A percentile compares a stretch with the other conserved stretches of the same genome.
Evolutionary conservation across 2,329 filamentous ascomycete species (phyloP).

Genomic region (Plenodomus tracheiphilus): DNA sequence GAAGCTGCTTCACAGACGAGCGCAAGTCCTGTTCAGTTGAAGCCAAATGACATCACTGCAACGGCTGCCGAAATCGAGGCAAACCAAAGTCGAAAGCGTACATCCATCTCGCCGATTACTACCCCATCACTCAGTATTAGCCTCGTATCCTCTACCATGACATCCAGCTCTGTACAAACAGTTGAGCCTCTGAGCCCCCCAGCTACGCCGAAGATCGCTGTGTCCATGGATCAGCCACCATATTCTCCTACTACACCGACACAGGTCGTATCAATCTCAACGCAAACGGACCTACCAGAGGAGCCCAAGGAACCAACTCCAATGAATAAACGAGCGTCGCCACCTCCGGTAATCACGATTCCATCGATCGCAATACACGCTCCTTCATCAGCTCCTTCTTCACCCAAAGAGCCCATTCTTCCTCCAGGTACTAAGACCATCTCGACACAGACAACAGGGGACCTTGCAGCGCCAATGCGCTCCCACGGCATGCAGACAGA

Average conservation of each 20-base stretch:
- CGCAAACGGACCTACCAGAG: constrained; percentile 58
- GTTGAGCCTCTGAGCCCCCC: constrained; percentile 66
- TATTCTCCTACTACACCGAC: constrained; percentile 37
- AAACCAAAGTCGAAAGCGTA: constrained; percentile 73
- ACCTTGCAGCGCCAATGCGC: constrained; percentile 51
- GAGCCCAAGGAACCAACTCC: constrained; percentile 34
- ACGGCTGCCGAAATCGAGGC: constrained; percentile 62
- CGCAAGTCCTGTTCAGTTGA: constrained; percentile 22
- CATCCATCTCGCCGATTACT: constrained; percentile 46
- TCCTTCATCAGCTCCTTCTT: constrained; percentile 76
- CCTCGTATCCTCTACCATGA: constrained; percentile 53
- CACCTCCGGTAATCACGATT: constrained; percentile 57
- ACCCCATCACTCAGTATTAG: constrained; percentile 14
- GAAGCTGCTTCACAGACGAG: constrained; percentile 27
- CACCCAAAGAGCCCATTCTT: constrained; percentile 75
- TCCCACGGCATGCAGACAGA: constrained; percentile 80
- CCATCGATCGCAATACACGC: constrained; percentile 92
- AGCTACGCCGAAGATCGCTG: constrained; percentile 61
- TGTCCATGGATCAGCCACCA: constrained; percentile 49
- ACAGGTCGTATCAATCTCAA: constrained; percentile 60
- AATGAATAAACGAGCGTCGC: constrained; percentile 28
- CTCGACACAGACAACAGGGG: constrained; percentile 73
- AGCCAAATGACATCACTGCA: constrained; percentile 21
- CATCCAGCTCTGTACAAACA: constrained; percentile 68
- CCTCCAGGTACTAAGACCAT: constrained; percentile 81